phyloP scores from a whole-genome alignment of 1,284 basidiomycete species.

The Inonotus hispidus region DNA sequence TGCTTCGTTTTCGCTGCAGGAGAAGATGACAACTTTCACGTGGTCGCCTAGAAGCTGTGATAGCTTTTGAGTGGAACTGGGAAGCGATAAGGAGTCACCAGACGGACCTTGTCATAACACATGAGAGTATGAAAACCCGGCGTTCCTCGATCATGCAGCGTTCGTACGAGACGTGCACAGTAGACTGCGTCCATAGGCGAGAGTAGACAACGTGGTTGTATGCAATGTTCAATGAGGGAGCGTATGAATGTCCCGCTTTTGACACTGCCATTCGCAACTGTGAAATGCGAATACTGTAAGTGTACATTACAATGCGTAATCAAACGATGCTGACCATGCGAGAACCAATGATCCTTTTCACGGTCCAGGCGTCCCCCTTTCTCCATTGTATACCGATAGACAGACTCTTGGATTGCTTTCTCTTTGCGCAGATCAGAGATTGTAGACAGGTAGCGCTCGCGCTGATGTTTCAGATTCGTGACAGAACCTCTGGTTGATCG shows the following conservation, averaged over 20 bases:
- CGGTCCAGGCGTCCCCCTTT: conserved; percentile 48
- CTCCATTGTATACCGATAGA: conserved; percentile 18
- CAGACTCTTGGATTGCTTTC: conserved; percentile 18
- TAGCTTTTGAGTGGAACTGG: not conserved
- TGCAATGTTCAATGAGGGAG: conserved; percentile 82
- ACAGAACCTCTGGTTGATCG: conserved; percentile 1
- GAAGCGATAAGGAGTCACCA: not conserved
- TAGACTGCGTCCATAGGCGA: conserved; percentile 97
- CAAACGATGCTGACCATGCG: conserved; percentile 49
- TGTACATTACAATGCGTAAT: not conserved
- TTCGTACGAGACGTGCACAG: conserved; percentile 86
- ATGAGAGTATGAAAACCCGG: conserved; percentile 83
- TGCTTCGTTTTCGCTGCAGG: conserved; percentile 94
- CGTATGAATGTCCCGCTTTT: conserved; percentile 50
- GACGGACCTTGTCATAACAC: conserved; percentile 76
- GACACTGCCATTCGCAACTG: conserved; percentile 8
- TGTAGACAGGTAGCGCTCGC: conserved; percentile 2
- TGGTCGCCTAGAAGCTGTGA: conserved; percentile 75
- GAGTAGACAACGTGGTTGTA: conserved; percentile 86
- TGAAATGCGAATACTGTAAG: not conserved
- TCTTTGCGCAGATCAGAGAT: conserved; percentile 18
- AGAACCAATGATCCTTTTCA: conserved; percentile 90
- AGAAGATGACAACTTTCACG: conserved; percentile 81
- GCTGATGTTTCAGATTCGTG: conserved; percentile 1
- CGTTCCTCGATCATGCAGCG: conserved; percentile 82